Evolutionary conservation across 208 protist genomes (phyloP).

Genomic region (Trypanosoma rangeli): DNA sequence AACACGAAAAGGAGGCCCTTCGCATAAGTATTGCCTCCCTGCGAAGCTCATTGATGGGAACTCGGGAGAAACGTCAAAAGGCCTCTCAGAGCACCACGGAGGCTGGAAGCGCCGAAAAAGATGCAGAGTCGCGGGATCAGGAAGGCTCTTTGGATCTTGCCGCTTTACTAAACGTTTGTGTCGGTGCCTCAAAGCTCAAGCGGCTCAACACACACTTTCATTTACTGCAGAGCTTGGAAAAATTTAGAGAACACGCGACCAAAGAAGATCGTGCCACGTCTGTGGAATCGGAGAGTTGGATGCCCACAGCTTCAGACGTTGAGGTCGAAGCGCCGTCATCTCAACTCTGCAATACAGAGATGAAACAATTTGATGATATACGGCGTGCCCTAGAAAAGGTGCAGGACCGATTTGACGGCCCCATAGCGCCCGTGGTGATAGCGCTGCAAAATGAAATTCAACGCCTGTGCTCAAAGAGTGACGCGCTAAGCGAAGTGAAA

Average conservation of each 20-base stretch:
- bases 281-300: slow-evolving; percentile 3
- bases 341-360: not conserved
- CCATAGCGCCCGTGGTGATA: not conserved
- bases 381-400: slow-evolving; percentile 12
- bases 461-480: not conserved
- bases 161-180: slow-evolving; percentile 11
- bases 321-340: not conserved
- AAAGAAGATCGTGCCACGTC: not conserved
- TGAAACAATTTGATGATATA: slow-evolving; percentile 5
- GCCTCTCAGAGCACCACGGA: not conserved
- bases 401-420: not conserved
- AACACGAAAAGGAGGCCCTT: slow-evolving; percentile 35
- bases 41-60: not conserved
- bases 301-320: not conserved
- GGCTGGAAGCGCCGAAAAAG: not conserved
- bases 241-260: not conserved
- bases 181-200: not conserved
- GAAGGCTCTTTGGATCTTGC: not conserved
- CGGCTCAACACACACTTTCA: not conserved
- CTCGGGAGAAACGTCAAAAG: slow-evolving; percentile 9
- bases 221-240: slow-evolving; percentile 8
- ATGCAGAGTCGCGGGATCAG: not conserved
- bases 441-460: slow-evolving; percentile 6
- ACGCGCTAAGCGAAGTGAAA: slow-evolving; percentile 6
- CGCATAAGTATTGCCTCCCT: slow-evolving; percentile 16